phyloP scores from a whole-genome alignment of 371 early-diverging fungal species.

The Capillidium rhysosporum region DNA sequence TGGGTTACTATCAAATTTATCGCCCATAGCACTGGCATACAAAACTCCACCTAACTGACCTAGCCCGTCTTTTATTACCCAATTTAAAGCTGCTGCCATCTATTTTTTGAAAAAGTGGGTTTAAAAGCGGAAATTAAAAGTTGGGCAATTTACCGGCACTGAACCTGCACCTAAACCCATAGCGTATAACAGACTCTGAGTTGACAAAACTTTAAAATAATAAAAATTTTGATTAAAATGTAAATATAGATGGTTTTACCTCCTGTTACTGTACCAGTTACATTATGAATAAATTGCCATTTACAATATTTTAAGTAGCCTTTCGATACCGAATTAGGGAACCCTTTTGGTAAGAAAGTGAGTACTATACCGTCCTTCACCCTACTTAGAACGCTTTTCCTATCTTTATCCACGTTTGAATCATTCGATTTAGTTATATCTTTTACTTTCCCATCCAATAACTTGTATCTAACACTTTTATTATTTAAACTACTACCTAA shows the following conservation, averaged over 20 bases:
- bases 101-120: slow-evolving; percentile 1
- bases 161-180: slow-evolving; percentile 48
- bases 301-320: slow-evolving; percentile 40
- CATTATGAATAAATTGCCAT: slow-evolving; percentile 48
- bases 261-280: slow-evolving; percentile 46
- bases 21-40: slow-evolving; percentile 38
- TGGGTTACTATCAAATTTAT: slow-evolving; percentile 50
- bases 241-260: slow-evolving; percentile 17
- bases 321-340: slow-evolving; percentile 36
- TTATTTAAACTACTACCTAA: no score
- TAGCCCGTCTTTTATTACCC: slow-evolving; percentile 73
- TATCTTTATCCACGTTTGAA: no score
- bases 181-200: slow-evolving; percentile 49
- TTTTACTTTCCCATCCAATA: no score
- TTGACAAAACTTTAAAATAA: slow-evolving; percentile 37
- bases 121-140: neutral
- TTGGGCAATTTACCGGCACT: slow-evolving; percentile 17
- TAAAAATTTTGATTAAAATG: neutral
- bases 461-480: no score
- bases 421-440: no score
- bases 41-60: slow-evolving; percentile 68
- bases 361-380: no score
- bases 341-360: slow-evolving; percentile 47
- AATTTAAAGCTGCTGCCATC: slow-evolving; percentile 58
- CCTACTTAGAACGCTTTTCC: no score